Conservation (phyloP, 179 eudicot genomes). For the Amaranthus tricolor region DNA sequence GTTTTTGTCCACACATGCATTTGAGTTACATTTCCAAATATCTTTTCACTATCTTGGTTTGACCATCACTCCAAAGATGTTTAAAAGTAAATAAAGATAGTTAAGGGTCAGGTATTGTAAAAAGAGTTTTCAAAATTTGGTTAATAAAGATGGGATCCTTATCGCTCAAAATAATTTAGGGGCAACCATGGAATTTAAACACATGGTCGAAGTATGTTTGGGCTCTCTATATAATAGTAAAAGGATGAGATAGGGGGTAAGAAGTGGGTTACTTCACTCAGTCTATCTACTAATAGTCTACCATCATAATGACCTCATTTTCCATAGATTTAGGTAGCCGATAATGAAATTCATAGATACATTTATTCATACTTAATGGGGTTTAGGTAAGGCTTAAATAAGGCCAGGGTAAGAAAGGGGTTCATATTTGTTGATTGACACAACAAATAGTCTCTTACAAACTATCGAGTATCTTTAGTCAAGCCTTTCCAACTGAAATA, state of each 20-base stretch:
- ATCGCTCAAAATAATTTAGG: neutral
- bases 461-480: neutral
- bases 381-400: neutral
- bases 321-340: too few species aligned
- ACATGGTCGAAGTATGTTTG: neutral
- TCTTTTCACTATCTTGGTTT: neutral
- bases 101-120: neutral
- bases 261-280: neutral
- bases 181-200: neutral
- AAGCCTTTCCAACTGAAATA: neutral
- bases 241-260: neutral
- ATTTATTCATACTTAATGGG: neutral
- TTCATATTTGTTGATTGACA: neutral
- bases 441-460: neutral
- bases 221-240: neutral
- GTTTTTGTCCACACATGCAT: neutral
- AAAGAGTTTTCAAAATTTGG: neutral
- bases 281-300: neutral
- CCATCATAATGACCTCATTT: neutral
- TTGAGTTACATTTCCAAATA: slow-evolving; percentile 2
- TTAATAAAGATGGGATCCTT: neutral
- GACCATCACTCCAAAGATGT: neutral
- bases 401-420: neutral
- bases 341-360: neutral
- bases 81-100: neutral